Evolutionary conservation across 306 rosid genomes (phyloP).

Genomic region (Vicia sativa): DNA sequence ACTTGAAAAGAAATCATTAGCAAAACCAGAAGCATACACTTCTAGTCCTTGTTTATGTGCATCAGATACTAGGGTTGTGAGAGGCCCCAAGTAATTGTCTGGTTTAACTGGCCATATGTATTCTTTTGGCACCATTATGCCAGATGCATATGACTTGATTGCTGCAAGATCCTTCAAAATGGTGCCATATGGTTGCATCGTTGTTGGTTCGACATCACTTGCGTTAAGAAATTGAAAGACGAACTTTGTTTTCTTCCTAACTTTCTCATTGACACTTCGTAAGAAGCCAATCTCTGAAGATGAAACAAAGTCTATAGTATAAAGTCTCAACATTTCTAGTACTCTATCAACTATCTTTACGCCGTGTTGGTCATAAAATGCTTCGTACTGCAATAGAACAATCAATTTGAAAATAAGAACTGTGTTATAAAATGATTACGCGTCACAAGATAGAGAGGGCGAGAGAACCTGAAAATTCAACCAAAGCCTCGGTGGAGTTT

Average conservation of each 20-base stretch:
- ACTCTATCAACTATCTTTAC: slow-evolving; percentile 42
- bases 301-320: slow-evolving; percentile 55
- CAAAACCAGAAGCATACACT: slow-evolving; percentile 82
- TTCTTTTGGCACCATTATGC: slow-evolving; percentile 79
- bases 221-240: slow-evolving; percentile 58
- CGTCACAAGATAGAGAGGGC: neutral
- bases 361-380: slow-evolving; percentile 56
- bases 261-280: slow-evolving; percentile 51
- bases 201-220: slow-evolving; percentile 60
- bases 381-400: slow-evolving; percentile 54
- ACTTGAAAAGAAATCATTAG: slow-evolving; percentile 61
- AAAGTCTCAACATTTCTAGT: slow-evolving; percentile 28
- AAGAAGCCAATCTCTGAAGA: slow-evolving; percentile 75
- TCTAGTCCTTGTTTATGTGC: slow-evolving; percentile 86
- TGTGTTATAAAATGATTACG: neutral
- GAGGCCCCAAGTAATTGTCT: slow-evolving; percentile 55
- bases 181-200: slow-evolving; percentile 50
- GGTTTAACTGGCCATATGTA: slow-evolving; percentile 62
- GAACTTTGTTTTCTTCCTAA: slow-evolving; percentile 54
- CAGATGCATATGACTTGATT: slow-evolving; percentile 69
- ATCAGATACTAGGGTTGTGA: slow-evolving; percentile 65
- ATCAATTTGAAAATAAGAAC: neutral
- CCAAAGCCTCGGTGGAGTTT: slow-evolving; percentile 56
- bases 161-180: slow-evolving; percentile 54
- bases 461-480: slow-evolving; percentile 65